Evolutionary conservation across 2,329 filamentous ascomycete species (phyloP), one percentile per base, ranked within the genome.

Genomic region (Penicillium sp.): DNA sequence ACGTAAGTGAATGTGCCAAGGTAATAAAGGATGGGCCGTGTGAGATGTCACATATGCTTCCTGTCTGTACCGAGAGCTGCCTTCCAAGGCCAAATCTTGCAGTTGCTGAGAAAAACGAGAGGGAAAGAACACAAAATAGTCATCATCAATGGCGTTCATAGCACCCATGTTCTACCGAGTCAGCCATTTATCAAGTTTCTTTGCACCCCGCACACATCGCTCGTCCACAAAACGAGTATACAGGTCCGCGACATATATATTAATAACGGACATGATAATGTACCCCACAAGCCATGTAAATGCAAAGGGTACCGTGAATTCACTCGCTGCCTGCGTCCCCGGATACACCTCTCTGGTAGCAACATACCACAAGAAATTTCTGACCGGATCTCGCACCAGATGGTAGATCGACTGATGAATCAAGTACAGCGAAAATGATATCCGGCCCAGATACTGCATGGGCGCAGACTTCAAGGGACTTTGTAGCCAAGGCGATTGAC

Each of bases 401-500:
- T 58, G 56, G 26, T 61, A 65, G 6, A 63, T 51, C 1, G 57
- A 42, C 42, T 60, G 57, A 29, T 70, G 66, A 12, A 64, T 51
- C 23, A 70, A 47, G 42, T 70, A 70, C 31, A 70, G 51, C n/a
- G 67, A 62, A 46, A 67, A 70, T 2, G 64, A 67, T 12, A 70
- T 65, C 26, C 62, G 57, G 9, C 66, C 67, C 18, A 70, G 52
- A 43, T 67, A 69, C 44, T 65, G 65, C 13, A 62, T 50, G 8
- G 60, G 46, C 1, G 48, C 45, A 8, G 59, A 58, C 4, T 48
- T 57, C 33, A 66, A 49, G 9, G 59, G 60, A 10, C 26, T 16
- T 45, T 65, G 63, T 3, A 66, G 49, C 4, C 41, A n/a, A 3
- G 45, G 50, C 12, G 59, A 60, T 18, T 59, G 52, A 36, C 55